Percentiles rank a stretch among this genome's conserved stretches.
Conservation (phyloP, 2,329 filamentous ascomycete genomes). For the Pestalotiopsis sp. region DNA sequence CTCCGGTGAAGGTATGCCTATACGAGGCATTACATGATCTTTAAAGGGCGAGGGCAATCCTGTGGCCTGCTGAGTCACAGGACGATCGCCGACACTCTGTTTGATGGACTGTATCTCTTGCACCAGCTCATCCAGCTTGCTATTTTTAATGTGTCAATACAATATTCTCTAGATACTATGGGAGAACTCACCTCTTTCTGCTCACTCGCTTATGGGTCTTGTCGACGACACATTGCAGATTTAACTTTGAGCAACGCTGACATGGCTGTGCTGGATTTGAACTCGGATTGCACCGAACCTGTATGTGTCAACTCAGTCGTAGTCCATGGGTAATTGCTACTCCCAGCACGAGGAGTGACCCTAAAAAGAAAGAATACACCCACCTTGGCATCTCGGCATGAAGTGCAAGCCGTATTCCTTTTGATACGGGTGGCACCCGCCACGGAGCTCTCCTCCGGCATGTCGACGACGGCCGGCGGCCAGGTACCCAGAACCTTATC, state of each 20-base stretch:
- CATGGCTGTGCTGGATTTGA: slow-evolving; percentile 28
- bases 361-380: not conserved
- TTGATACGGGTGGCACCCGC: slow-evolving; percentile 27
- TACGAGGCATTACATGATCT: slow-evolving; percentile 19
- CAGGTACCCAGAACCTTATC: not conserved
- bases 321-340: not conserved
- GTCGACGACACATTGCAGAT: slow-evolving; percentile 32
- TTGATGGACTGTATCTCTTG: slow-evolving; percentile 59
- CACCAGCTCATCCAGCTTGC: slow-evolving; percentile 58
- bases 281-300: slow-evolving; percentile 38
- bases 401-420: slow-evolving; percentile 35
- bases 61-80: not conserved
- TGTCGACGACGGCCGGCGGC: not conserved
- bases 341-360: not conserved
- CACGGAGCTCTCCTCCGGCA: slow-evolving; percentile 4
- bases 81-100: slow-evolving; percentile 44
- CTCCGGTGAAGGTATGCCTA: slow-evolving; percentile 20
- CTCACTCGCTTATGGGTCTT: slow-evolving; percentile 35
- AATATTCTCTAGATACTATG: too few species aligned
- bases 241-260: slow-evolving; percentile 33
- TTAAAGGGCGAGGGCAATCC: slow-evolving; percentile 17
- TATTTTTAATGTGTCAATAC: slow-evolving; percentile 26
- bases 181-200: slow-evolving; percentile 30
- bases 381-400: slow-evolving; percentile 37
- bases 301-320: not conserved